These are phyloP conservation scores for Mycena floridula DNA, from an alignment of 768 basidiomycete species.

Conservation along the genomic window DNA sequence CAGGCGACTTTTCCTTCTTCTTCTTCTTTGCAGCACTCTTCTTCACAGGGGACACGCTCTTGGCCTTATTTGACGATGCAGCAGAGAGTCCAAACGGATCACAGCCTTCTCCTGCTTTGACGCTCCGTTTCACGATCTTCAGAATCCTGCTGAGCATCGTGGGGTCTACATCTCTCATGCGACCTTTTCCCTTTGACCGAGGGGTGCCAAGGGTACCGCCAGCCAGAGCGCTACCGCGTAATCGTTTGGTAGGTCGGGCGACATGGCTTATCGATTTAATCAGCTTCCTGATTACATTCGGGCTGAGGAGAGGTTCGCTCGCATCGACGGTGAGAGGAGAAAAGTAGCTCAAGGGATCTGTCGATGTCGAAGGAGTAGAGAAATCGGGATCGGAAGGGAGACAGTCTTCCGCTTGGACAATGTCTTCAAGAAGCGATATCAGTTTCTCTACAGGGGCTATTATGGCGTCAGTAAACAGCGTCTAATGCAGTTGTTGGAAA, in stretches of 20 bases:
- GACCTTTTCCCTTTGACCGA: constrained; percentile 34
- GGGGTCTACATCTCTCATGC: constrained; percentile 65
- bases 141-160: constrained; percentile 57
- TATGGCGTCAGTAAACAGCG: no score
- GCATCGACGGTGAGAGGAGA: constrained; percentile 54
- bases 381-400: constrained; percentile 50
- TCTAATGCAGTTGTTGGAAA: constrained; percentile 19
- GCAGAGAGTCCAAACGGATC: constrained; percentile 52
- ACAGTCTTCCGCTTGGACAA: constrained; percentile 77
- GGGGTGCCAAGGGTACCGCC: constrained; percentile 40
- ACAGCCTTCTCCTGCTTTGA: constrained; percentile 68
- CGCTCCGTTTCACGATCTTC: constrained; percentile 74
- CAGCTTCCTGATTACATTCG: constrained; percentile 57
- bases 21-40: constrained; percentile 36
- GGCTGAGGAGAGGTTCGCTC: constrained; percentile 54
- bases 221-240: constrained; percentile 38
- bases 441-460: constrained; percentile 78
- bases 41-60: constrained; percentile 44
- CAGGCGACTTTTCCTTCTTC: constrained; percentile 32
- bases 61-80: constrained; percentile 12
- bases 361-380: constrained; percentile 51
- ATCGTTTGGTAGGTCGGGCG: constrained; percentile 61
- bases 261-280: constrained; percentile 64
- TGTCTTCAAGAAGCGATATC: constrained; percentile 68
- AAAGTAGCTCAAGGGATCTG: no score